phyloP scores from a whole-genome alignment of 306 rosid genomes.

The Gillenia trifoliata region DNA sequence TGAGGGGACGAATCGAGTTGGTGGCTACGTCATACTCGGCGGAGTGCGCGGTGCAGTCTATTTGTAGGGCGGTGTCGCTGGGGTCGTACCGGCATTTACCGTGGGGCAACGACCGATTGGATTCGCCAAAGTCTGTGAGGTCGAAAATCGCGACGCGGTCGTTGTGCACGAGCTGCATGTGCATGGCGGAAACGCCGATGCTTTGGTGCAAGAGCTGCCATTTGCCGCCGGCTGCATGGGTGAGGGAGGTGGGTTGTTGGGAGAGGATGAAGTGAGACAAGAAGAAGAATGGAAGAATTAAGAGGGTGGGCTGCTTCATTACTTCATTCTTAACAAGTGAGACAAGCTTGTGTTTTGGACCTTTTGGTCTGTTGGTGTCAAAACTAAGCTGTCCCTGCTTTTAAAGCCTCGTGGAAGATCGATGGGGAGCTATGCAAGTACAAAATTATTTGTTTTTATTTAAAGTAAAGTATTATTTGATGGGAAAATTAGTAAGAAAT shows the following conservation, averaged over 20 bases:
- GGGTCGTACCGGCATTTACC: conserved; percentile 44
- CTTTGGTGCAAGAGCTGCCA: conserved; percentile 49
- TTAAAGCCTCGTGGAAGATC: too few species aligned
- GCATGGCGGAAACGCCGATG: conserved; percentile 84
- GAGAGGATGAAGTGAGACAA: too few species aligned
- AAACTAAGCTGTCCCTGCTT: too few species aligned
- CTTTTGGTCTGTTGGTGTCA: background rate
- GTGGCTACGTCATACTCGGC: conserved; percentile 43
- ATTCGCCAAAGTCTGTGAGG: conserved; percentile 68
- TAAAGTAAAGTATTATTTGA: too few species aligned
- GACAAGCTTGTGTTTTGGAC: background rate
- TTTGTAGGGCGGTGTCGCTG: conserved; percentile 27
- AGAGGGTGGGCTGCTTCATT: background rate
- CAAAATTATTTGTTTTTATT: too few species aligned
- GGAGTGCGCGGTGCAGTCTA: conserved; percentile 82
- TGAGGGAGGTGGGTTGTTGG: background rate
- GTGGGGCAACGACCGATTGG: conserved; percentile 43
- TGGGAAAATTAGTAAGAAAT: too few species aligned
- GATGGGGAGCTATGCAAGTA: too few species aligned
- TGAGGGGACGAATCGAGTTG: conserved; percentile 52
- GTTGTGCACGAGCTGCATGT: conserved; percentile 72
- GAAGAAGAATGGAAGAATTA: conserved; percentile 3
- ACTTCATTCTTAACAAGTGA: background rate
- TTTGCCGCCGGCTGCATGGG: conserved; percentile 24
- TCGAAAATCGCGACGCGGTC: conserved; percentile 62